Conservation (phyloP, 352 stramenopile genomes). For the Globisporangium paddicum region DNA sequence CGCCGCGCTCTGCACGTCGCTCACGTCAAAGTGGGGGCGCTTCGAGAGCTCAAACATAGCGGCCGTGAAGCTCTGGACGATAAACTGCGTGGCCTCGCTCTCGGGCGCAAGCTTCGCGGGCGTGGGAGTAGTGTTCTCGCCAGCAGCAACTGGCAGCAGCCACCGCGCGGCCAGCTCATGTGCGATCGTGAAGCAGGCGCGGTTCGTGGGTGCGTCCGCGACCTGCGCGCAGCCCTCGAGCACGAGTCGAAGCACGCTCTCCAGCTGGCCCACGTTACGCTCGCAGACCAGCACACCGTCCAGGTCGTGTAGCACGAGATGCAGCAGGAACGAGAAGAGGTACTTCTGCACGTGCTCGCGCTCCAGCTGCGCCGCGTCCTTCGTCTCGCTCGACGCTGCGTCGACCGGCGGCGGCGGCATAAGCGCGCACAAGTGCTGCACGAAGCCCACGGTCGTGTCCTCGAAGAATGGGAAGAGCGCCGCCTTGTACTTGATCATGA, state of each 20-base stretch:
- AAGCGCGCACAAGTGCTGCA: constrained; percentile 63
- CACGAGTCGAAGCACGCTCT: constrained; percentile 62
- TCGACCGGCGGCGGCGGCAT: constrained; percentile 69
- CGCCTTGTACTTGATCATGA: constrained; percentile 85
- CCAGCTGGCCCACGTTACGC: constrained; percentile 58
- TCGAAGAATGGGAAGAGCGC: constrained; percentile 65
- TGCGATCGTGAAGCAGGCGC: constrained; percentile 66
- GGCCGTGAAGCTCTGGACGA: constrained; percentile 63
- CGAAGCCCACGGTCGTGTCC: constrained; percentile 55
- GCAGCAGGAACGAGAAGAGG: constrained; percentile 73
- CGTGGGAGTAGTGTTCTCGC: not conserved
- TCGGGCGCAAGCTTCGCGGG: constrained; percentile 23
- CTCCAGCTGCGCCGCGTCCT: constrained; percentile 72
- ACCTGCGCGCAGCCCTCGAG: constrained; percentile 66
- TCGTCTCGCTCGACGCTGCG: constrained; percentile 57
- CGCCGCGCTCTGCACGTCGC: constrained; percentile 60
- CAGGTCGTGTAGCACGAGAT: constrained; percentile 68
- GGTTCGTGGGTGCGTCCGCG: constrained; percentile 69
- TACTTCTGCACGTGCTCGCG: constrained; percentile 78
- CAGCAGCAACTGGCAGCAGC: constrained; percentile 35
- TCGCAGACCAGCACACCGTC: constrained; percentile 58
- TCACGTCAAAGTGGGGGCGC: constrained; percentile 61
- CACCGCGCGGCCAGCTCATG: constrained; percentile 65
- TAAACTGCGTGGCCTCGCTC: constrained; percentile 42
- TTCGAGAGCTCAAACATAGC: constrained; percentile 70